Percentiles rank a stretch among this genome's conserved stretches.
Conservation (phyloP, 148 eudicot species). For the Rhododendron ovatum region DNA sequence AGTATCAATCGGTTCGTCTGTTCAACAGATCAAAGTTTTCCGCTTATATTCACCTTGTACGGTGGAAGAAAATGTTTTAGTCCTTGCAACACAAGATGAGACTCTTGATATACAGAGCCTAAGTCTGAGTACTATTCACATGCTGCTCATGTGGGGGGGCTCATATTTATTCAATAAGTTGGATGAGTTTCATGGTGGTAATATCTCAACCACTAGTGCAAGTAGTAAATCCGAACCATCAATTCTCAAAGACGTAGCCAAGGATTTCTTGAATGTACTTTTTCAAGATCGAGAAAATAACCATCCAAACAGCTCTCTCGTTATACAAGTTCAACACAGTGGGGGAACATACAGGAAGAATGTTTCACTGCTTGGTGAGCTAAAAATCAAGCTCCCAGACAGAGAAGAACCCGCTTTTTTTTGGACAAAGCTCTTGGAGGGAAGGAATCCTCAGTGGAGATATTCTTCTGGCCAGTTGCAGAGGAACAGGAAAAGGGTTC, state of each 20-base stretch:
- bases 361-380: constrained; percentile 55
- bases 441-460: constrained; percentile 68
- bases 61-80: constrained; percentile 64
- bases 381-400: constrained; percentile 28
- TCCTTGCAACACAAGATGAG: constrained; percentile 43
- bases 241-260: constrained; percentile 27
- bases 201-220: constrained; percentile 10
- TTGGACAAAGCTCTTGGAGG: constrained; percentile 65
- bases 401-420: constrained; percentile 50
- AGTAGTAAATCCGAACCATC: constrained; percentile 25
- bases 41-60: constrained; percentile 62
- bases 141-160: constrained; percentile 75
- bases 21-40: constrained; percentile 54
- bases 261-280: constrained; percentile 47
- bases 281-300: constrained; percentile 17
- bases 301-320: constrained; percentile 21
- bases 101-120: constrained; percentile 32
- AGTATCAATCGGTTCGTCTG: constrained; percentile 48
- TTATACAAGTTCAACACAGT: constrained; percentile 41
- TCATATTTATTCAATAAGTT: constrained; percentile 44
- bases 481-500: constrained; percentile 73
- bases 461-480: constrained; percentile 39
- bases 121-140: constrained; percentile 29
- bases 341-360: constrained; percentile 44
- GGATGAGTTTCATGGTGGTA: constrained; percentile 45